These are phyloP conservation scores for Erysimum cheiri DNA, from an alignment of 441 rosid genomes.

Conservation along the genomic window DNA sequence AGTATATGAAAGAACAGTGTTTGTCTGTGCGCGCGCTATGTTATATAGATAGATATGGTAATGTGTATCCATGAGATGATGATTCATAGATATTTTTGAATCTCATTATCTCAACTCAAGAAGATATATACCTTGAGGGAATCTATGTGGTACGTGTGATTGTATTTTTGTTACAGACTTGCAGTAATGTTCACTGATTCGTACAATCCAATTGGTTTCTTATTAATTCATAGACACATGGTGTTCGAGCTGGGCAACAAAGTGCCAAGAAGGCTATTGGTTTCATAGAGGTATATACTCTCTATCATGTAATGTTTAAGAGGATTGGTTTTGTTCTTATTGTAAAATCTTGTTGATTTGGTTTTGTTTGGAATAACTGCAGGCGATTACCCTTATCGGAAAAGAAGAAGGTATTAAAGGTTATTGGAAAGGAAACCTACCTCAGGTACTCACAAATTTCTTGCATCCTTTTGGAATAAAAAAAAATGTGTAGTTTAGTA, in stretches of 20 bases:
- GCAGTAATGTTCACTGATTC: conserved; percentile 12
- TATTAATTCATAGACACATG: conserved; percentile 67
- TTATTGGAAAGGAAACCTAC: conserved; percentile 97
- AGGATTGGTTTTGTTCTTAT: conserved; percentile 1
- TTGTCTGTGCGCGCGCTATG: background rate
- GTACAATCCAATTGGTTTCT: conserved; percentile 10
- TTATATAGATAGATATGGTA: background rate
- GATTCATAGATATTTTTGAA: background rate
- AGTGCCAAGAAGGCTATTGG: conserved; percentile 86
- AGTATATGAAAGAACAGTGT: background rate
- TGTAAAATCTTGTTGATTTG: conserved; percentile 6
- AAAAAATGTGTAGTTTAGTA: background rate
- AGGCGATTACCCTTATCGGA: conserved; percentile 81
- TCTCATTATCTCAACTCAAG: conserved; percentile 4
- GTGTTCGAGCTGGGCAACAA: conserved; percentile 82
- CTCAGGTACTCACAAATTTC: conserved; percentile 65
- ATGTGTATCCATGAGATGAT: conserved; percentile 1
- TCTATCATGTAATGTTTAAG: conserved; percentile 5
- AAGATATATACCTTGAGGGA: conserved; percentile 2
- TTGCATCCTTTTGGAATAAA: background rate
- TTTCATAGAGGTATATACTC: conserved; percentile 72
- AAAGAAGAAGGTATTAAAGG: conserved; percentile 95
- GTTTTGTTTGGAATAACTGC: conserved; percentile 35
- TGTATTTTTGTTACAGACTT: conserved; percentile 26
- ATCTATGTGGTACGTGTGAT: background rate